Evolutionary conservation across 2,329 filamentous ascomycete genomes (phyloP).

Genomic region (Domatiomyces globalis): DNA sequence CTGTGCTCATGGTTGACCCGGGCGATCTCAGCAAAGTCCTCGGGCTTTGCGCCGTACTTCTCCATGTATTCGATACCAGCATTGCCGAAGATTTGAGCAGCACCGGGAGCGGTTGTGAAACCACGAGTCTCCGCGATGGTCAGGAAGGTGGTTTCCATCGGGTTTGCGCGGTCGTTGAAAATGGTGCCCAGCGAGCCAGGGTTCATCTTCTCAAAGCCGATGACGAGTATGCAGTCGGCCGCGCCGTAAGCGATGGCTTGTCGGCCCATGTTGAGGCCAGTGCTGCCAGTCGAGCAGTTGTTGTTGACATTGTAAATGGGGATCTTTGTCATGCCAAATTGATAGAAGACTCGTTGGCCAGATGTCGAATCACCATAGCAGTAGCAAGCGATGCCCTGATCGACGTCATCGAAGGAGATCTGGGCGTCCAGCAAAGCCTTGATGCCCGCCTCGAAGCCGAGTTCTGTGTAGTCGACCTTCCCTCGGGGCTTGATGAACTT

Average conservation of each 20-base stretch:
- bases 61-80: conserved; percentile 90
- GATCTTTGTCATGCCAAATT: conserved; percentile 94
- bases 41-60: conserved; percentile 69
- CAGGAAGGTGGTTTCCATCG: conserved; percentile 53
- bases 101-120: conserved; percentile 65
- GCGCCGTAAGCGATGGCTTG: conserved; percentile 66
- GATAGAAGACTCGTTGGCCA: conserved; percentile 94
- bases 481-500: conserved; percentile 60
- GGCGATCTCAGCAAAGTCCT: conserved; percentile 90
- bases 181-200: conserved; percentile 69
- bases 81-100: conserved; percentile 91
- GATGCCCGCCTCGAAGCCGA: conserved; percentile 23
- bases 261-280: conserved; percentile 70
- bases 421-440: conserved; percentile 51
- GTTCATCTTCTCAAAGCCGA: conserved; percentile 98
- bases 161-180: conserved; percentile 75
- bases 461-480: conserved; percentile 22
- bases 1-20: conserved; percentile 88
- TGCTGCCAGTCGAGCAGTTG: conserved; percentile 93
- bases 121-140: conserved; percentile 80
- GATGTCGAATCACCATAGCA: conserved; percentile 93
- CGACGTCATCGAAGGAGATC: conserved; percentile 92
- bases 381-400: conserved; percentile 92
- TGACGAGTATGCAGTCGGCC: conserved; percentile 76
- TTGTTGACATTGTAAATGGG: conserved; percentile 98